phyloP scores from a whole-genome alignment of 257 asterid species.

The Solanum etuberosum region DNA sequence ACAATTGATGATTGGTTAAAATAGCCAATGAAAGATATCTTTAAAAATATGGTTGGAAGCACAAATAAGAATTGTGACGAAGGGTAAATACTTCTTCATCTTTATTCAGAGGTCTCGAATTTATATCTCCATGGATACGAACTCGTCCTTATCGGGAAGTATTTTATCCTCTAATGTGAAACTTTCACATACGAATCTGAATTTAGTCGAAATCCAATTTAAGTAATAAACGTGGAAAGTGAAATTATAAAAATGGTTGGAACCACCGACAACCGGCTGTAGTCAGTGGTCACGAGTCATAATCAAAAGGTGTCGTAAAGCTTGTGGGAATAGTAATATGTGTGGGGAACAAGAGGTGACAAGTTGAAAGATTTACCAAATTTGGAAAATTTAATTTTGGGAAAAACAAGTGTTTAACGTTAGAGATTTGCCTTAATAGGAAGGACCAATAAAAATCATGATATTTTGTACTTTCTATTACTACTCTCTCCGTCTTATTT shows the following conservation, averaged over 20 bases:
- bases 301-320: background rate
- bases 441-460: background rate
- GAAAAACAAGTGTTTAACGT: background rate
- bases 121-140: too few species aligned
- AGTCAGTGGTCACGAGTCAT: background rate
- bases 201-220: too few species aligned
- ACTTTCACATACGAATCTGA: rapidly evolving
- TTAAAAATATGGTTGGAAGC: background rate
- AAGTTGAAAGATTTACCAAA: background rate
- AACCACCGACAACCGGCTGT: background rate
- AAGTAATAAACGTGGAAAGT: too few species aligned
- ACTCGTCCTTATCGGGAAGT: rapidly evolving
- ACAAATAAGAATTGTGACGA: too few species aligned
- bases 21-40: background rate
- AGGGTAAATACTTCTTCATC: too few species aligned
- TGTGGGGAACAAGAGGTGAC: background rate
- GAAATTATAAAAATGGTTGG: background rate
- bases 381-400: background rate
- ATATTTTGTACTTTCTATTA: background rate
- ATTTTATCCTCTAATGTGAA: too few species aligned
- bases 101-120: too few species aligned
- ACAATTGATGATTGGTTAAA: background rate
- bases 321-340: background rate
- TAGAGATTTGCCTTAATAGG: background rate
- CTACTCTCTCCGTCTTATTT: too few species aligned